Evolutionary conservation across 2,329 filamentous ascomycete genomes (phyloP).

Genomic region (Exophiala aquamarina): DNA sequence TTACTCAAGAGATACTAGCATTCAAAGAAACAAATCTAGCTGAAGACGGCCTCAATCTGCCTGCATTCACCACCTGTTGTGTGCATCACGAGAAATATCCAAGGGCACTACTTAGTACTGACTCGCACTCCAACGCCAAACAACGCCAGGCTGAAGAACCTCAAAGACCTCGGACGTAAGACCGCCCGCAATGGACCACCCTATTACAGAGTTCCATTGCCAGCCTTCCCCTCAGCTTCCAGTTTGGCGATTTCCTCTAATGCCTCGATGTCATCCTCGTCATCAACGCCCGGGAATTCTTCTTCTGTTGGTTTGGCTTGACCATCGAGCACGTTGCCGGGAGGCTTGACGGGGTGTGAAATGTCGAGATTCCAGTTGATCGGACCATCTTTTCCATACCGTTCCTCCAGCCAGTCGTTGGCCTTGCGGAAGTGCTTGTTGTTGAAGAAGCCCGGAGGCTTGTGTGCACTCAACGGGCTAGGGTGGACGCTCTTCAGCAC

Average conservation of each 20-base stretch:
- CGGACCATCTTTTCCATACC: constrained; percentile 75
- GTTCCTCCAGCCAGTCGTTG: constrained; percentile 77
- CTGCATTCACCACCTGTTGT: too few relatives aligned
- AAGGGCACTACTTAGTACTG: too few relatives aligned
- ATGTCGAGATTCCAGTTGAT: constrained; percentile 78
- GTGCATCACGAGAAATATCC: too few relatives aligned
- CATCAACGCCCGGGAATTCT: constrained; percentile 39
- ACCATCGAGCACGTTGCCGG: constrained; percentile 15
- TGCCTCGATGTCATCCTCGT: constrained; percentile 42
- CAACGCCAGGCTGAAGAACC: too few relatives aligned
- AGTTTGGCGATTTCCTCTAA: constrained; percentile 37
- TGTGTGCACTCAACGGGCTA: constrained; percentile 80
- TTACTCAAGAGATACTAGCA: too few relatives aligned
- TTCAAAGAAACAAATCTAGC: too few relatives aligned
- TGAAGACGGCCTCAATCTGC: too few relatives aligned
- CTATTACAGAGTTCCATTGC: too few relatives aligned
- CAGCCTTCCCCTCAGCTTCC: constrained; percentile 30
- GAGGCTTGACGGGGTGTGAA: constrained; percentile 22
- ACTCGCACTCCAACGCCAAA: too few relatives aligned
- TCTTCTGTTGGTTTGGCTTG: constrained; percentile 27
- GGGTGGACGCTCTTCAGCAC: constrained; percentile 88
- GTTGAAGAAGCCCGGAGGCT: constrained; percentile 69
- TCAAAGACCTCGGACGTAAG: too few relatives aligned
- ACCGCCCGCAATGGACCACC: too few relatives aligned
- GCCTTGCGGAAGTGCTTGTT: constrained; percentile 78